Base-by-base conservation (phyloP, 352 stramenopile species). In the Blastocystis sp. region DNA sequence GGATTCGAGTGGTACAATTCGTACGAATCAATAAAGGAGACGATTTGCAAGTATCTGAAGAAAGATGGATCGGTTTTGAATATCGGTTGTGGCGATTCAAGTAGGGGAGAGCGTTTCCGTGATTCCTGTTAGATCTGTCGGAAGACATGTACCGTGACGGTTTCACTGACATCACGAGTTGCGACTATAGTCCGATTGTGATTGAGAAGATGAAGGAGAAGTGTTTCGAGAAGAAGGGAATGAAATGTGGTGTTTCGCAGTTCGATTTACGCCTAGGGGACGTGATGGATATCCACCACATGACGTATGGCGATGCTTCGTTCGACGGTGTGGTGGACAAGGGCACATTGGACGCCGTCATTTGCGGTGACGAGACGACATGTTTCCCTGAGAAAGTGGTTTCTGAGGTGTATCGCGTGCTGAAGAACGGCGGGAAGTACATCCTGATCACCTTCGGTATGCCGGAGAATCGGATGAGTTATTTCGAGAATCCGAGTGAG, bases 51-150 rank as follows among this genome's bases (percentile, higher is more conserved):
- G 21, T 77, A 77, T 79, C 16, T 89, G n/a, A 89, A 89, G 79
- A 89, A 80, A 51, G 79, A 89, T 59, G 61, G 59, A 62, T 66
- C 62, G 24, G 79, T 89, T 60, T 31, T 89, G 12, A 51, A 55
- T 51, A 66, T 89, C 60, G 79, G 79, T 66, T 89, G 79, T 89
- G 79, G 79, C 45, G 67, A 89, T 80, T 89, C 79, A 6, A 89
- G 79, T 89, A 63, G 21, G 59, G 1, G 37, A 69, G 12, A 12
- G 19, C 16, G 26, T 4, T 31, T 59, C 3, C 31, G 4, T 29
- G 16, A 29, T 62, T 33, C 29, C 59, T 3, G 4, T 24, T 78
- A 89, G 79, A 89, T 62, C 39, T 89, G 16, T 80, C 79, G 24
- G 79, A 80, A 45, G 79, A 89, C 79, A 62, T 89, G 35, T 89